A percentile compares a stretch with the other conserved stretches of the same genome.
Conservation (phyloP, 1,139 yeast species). For the Hanseniaspora gamundiae region DNA sequence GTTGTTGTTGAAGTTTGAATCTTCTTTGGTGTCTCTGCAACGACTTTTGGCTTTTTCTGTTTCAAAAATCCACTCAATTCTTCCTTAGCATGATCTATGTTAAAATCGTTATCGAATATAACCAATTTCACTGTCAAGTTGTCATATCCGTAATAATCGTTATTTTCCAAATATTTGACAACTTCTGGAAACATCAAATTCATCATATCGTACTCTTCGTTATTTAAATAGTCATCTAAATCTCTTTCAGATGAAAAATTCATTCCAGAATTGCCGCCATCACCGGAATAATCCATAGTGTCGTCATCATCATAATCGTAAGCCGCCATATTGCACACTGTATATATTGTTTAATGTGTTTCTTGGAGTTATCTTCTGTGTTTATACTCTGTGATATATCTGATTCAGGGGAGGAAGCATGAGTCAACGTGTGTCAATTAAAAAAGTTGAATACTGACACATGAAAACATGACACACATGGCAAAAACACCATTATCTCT, state of each 20-base stretch:
- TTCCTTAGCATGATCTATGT: slow-evolving; percentile 15
- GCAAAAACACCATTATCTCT: too few species aligned
- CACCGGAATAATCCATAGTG: slow-evolving; percentile 13
- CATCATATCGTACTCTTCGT: slow-evolving; percentile 25
- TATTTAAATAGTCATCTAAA: slow-evolving; percentile 25
- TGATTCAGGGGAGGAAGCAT: too few species aligned
- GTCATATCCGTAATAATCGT: slow-evolving; percentile 21
- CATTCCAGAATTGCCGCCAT: slow-evolving; percentile 16
- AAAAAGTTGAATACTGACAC: too few species aligned
- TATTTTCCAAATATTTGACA: slow-evolving; percentile 12
- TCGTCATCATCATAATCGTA: slow-evolving; percentile 19
- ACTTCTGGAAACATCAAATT: slow-evolving; percentile 18
- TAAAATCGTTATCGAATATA: slow-evolving; percentile 21
- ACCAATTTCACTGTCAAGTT: slow-evolving; percentile 21
- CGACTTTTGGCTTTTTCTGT: slow-evolving; percentile 17
- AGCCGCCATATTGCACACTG: slow-evolving; percentile 8
- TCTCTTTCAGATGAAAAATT: slow-evolving; percentile 23
- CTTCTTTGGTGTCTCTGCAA: too few species aligned
- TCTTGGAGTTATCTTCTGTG: too few species aligned
- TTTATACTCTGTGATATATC: too few species aligned
- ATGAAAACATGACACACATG: too few species aligned
- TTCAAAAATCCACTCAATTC: slow-evolving; percentile 18
- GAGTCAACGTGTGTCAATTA: too few species aligned
- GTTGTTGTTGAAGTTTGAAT: too few species aligned
- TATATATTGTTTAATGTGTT: too few species aligned